A percentile compares a stretch with the other conserved stretches of the same genome.
Evolutionary conservation across 1,139 yeast species (phyloP).

Genomic region (Kodamaea derodonti): DNA sequence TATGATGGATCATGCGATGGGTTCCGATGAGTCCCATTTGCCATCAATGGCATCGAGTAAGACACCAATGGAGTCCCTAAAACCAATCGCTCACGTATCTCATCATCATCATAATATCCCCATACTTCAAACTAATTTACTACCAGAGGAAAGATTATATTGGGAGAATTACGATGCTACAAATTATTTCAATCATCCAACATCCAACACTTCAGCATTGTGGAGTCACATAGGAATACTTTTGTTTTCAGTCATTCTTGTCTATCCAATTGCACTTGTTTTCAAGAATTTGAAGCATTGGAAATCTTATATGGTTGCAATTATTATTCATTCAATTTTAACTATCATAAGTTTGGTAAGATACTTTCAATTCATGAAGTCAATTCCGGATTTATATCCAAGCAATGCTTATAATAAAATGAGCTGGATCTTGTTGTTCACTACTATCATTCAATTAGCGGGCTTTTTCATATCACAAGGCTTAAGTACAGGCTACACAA

Average conservation of each 20-base stretch:
- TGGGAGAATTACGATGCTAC: constrained; percentile 86
- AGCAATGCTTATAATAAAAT: constrained; percentile 67
- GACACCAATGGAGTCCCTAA: too few species aligned
- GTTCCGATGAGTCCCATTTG: neutral
- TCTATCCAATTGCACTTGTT: constrained; percentile 71
- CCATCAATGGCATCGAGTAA: too few species aligned
- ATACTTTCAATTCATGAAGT: constrained; percentile 55
- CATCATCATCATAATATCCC: constrained; percentile 71
- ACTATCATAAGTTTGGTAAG: constrained; percentile 51
- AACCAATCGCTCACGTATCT: constrained; percentile 44
- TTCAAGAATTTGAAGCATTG: constrained; percentile 56
- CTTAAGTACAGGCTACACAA: too few species aligned
- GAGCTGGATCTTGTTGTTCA: constrained; percentile 55
- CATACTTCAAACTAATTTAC: constrained; percentile 62
- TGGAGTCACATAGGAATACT: constrained; percentile 53
- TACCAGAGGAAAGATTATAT: constrained; percentile 67
- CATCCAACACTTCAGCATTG: constrained; percentile 49
- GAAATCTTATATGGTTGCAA: constrained; percentile 51
- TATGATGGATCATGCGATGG: too few species aligned
- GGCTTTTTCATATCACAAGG: constrained; percentile 36
- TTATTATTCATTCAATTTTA: constrained; percentile 47
- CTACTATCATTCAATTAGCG: constrained; percentile 50
- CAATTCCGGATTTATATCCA: constrained; percentile 72
- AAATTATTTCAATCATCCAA: constrained; percentile 61
- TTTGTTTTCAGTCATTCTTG: constrained; percentile 43